phyloP scores from a whole-genome alignment of 2,329 filamentous ascomycete genomes.

The Arthrobotrys pseudoclavata region DNA sequence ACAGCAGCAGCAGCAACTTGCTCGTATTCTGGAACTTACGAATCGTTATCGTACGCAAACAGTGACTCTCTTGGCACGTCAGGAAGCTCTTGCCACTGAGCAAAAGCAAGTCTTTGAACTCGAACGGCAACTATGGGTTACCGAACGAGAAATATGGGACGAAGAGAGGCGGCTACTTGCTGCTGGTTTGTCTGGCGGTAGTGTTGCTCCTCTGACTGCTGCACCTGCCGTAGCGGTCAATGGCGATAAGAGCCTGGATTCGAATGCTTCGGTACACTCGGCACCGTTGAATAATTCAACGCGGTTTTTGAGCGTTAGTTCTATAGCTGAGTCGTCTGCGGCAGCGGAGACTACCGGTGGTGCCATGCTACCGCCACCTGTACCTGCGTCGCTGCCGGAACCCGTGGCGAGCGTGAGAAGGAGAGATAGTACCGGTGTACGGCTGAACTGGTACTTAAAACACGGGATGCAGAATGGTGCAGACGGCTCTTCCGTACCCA shows the following conservation, averaged over 20 bases:
- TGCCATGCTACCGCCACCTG: conserved; percentile 15
- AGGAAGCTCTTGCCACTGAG: conserved; percentile 48
- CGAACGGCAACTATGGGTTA: conserved; percentile 58
- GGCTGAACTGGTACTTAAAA: conserved; percentile 56
- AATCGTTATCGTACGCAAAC: conserved; percentile 59
- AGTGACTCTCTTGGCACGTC: conserved; percentile 44
- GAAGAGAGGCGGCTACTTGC: conserved; percentile 55
- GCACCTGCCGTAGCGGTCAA: conserved; percentile 2
- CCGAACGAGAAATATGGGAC: conserved; percentile 57
- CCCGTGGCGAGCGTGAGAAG: conserved; percentile 9
- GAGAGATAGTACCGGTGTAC: conserved; percentile 34
- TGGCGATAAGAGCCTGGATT: conserved; percentile 20
- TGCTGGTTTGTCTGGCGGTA: conserved; percentile 6
- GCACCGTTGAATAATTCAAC: conserved; percentile 43
- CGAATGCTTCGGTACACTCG: conserved; percentile 14
- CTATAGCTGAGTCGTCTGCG: conserved; percentile 47
- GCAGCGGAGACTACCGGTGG: conserved; percentile 9
- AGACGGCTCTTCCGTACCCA: conserved; percentile 21
- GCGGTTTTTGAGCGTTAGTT: conserved; percentile 56
- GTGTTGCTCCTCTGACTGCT: background rate
- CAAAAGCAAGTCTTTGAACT: conserved; percentile 58
- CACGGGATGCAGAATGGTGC: conserved; percentile 26
- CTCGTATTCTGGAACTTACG: conserved; percentile 57
- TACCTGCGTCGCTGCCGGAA: conserved; percentile 27
- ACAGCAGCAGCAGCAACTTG: conserved; percentile 51